phyloP scores from a whole-genome alignment of 1,284 basidiomycete species.

The Cutaneotrichosporon cyanovorans region DNA sequence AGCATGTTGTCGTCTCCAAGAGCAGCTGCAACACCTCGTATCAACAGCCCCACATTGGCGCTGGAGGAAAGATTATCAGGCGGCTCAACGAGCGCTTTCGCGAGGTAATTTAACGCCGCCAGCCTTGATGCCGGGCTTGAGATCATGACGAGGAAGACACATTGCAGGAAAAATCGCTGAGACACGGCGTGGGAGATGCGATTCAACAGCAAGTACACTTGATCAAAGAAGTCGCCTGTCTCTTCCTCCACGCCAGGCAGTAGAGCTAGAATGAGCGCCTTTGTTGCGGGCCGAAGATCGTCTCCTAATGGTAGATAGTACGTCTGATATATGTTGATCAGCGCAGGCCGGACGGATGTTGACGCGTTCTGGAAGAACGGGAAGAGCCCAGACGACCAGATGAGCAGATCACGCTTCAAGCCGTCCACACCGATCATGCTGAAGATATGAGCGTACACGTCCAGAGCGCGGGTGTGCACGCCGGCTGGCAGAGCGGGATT shows the following conservation, averaged over 20 bases:
- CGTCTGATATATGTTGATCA: conserved; percentile 79
- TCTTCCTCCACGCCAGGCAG: conserved; percentile 94
- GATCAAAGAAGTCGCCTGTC: conserved; percentile 92
- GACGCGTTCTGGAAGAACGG: conserved; percentile 98
- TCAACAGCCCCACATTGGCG: conserved; percentile 81
- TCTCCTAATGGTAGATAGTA: conserved; percentile 81
- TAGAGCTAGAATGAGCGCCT: conserved; percentile 85
- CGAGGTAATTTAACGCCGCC: conserved; percentile 78
- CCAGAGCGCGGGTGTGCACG: conserved; percentile 90
- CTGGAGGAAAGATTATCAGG: conserved; percentile 44
- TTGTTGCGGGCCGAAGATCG: conserved; percentile 78
- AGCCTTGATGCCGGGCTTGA: conserved; percentile 80
- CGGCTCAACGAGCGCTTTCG: conserved; percentile 60
- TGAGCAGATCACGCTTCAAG: conserved; percentile 72
- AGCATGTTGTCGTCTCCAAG: conserved; percentile 84
- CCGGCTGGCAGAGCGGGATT: conserved; percentile 95
- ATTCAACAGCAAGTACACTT: conserved; percentile 73
- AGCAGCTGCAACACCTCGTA: conserved; percentile 79
- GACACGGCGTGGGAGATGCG: conserved; percentile 72
- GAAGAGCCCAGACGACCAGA: conserved; percentile 95
- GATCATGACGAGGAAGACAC: conserved; percentile 86
- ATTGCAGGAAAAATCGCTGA: conserved; percentile 85
- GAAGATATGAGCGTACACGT: conserved; percentile 89
- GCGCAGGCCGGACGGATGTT: conserved; percentile 83
- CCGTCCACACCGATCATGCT: conserved; percentile 85